Percentiles rank a stretch among this genome's conserved stretches.
These are phyloP conservation scores for Apiosordaria backusii DNA, from an alignment of 495 filamentous ascomycete species.

Conservation along the genomic window DNA sequence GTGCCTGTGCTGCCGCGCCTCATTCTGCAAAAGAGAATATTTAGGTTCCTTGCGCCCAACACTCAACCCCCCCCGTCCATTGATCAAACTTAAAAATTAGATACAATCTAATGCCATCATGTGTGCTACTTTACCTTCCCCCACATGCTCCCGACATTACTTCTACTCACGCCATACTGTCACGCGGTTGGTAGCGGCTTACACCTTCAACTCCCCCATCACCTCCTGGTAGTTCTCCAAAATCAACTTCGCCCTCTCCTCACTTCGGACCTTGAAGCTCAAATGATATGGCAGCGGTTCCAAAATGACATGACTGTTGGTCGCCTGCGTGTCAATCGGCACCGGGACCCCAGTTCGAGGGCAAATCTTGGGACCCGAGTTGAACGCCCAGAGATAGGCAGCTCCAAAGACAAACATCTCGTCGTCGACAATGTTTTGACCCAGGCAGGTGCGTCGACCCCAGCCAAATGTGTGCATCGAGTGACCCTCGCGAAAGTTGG, in stretches of 20 bases:
- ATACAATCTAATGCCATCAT: background rate
- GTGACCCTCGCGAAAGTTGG: constrained; percentile 50
- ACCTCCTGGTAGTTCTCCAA: constrained; percentile 36
- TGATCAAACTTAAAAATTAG: background rate
- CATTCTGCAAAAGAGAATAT: no score
- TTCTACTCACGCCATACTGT: background rate
- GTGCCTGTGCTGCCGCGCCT: no score
- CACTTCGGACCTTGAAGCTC: constrained; percentile 36
- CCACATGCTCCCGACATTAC: background rate
- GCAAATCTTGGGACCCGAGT: constrained; percentile 39
- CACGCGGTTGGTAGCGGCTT: background rate
- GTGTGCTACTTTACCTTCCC: background rate
- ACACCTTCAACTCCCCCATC: constrained; percentile 30
- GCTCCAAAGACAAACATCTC: constrained; percentile 51
- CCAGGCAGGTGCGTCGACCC: constrained; percentile 61
- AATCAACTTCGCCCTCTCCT: constrained; percentile 32
- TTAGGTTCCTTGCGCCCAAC: background rate
- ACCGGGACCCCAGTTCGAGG: constrained; percentile 40
- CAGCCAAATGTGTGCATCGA: constrained; percentile 58
- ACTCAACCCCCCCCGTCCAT: background rate
- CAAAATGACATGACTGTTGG: constrained; percentile 48
- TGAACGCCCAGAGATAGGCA: constrained; percentile 49
- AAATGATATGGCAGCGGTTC: constrained; percentile 44
- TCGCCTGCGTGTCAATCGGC: constrained; percentile 49
- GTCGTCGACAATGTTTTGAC: constrained; percentile 60